Percentiles rank a stretch among this genome's conserved stretches.
Evolutionary conservation across 2,329 filamentous ascomycete genomes (phyloP).

Genomic region (Penicillium sp.): DNA sequence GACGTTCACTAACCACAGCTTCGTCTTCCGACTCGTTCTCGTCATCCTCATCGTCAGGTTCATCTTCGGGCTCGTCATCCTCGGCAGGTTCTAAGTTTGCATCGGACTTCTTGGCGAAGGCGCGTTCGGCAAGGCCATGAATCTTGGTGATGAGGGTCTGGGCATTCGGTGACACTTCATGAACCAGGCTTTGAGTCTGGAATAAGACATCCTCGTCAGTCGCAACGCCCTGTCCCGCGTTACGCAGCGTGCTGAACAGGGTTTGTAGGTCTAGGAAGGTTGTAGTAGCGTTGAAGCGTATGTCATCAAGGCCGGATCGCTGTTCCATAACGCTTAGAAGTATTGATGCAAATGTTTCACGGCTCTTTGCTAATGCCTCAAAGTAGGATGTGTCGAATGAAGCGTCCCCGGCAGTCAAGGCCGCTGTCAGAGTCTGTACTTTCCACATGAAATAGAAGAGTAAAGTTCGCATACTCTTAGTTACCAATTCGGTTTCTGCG

Average conservation of each 20-base stretch:
- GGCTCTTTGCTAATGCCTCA: slow-evolving; percentile 59
- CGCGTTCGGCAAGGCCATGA: slow-evolving; percentile 69
- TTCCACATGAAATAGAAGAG: slow-evolving; percentile 98
- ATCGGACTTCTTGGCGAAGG: slow-evolving; percentile 63
- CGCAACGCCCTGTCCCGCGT: slow-evolving; percentile 39
- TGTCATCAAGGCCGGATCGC: slow-evolving; percentile 60
- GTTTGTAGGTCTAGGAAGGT: slow-evolving; percentile 76
- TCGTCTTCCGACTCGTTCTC: slow-evolving; percentile 29
- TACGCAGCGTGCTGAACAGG: slow-evolving; percentile 67
- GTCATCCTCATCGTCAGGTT: slow-evolving; percentile 43
- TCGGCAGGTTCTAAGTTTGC: slow-evolving; percentile 47
- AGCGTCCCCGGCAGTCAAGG: slow-evolving; percentile 50
- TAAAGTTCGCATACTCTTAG: slow-evolving; percentile 67
- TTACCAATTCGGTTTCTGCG: slow-evolving; percentile 71
- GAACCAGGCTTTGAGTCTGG: slow-evolving; percentile 58
- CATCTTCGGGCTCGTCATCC: slow-evolving; percentile 66
- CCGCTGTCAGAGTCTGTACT: slow-evolving; percentile 54
- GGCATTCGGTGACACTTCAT: slow-evolving; percentile 60
- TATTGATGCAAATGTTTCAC: slow-evolving; percentile 48
- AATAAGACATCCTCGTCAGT: slow-evolving; percentile 45
- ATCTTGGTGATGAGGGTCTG: slow-evolving; percentile 65
- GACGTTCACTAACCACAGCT: slow-evolving; percentile 47
- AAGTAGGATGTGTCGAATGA: slow-evolving; percentile 59
- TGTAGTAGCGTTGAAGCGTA: slow-evolving; percentile 69
- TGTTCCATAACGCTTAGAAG: slow-evolving; percentile 47